Conservation (phyloP, 2,329 filamentous ascomycete genomes). For the Xylariaceae sp. region DNA sequence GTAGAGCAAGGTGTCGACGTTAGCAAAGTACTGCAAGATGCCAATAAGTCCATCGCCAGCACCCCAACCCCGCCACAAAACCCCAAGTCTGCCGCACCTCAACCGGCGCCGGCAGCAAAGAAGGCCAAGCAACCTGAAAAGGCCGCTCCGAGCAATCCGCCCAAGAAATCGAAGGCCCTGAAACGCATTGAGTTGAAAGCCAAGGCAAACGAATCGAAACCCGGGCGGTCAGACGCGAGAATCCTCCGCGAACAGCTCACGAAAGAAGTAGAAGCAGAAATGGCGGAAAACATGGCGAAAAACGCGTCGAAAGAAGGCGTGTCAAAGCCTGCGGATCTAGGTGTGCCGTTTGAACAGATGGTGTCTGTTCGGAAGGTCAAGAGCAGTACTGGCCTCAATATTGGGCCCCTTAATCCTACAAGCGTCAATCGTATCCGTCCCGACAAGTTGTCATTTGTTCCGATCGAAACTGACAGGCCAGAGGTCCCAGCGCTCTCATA, state of each 20-base stretch:
- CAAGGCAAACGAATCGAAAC: not conserved
- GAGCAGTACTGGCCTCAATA: too few species aligned
- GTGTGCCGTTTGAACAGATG: not conserved
- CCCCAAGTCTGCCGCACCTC: not conserved
- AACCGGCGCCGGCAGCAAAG: not conserved
- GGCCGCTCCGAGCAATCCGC: not conserved
- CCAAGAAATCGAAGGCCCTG: not conserved
- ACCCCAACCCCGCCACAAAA: not conserved
- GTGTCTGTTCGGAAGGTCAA: not conserved
- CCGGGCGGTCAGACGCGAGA: not conserved
- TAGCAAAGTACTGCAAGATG: conserved; percentile 13
- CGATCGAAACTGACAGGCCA: conserved; percentile 33
- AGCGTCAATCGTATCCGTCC: conserved; percentile 22
- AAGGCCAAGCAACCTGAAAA: not conserved
- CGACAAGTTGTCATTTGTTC: conserved; percentile 25
- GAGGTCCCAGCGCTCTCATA: conserved; percentile 61
- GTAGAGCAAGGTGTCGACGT: conserved; percentile 31
- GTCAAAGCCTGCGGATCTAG: conserved; percentile 5
- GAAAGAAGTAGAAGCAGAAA: not conserved
- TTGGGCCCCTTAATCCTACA: too few species aligned
- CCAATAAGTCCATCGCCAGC: not conserved
- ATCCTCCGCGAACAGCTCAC: too few species aligned
- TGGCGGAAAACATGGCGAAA: not conserved
- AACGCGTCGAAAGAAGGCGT: not conserved
- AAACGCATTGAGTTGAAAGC: not conserved